These are phyloP conservation scores for Gossypium schwendimanii DNA, from an alignment of 441 rosid species.

Conservation along the genomic window DNA sequence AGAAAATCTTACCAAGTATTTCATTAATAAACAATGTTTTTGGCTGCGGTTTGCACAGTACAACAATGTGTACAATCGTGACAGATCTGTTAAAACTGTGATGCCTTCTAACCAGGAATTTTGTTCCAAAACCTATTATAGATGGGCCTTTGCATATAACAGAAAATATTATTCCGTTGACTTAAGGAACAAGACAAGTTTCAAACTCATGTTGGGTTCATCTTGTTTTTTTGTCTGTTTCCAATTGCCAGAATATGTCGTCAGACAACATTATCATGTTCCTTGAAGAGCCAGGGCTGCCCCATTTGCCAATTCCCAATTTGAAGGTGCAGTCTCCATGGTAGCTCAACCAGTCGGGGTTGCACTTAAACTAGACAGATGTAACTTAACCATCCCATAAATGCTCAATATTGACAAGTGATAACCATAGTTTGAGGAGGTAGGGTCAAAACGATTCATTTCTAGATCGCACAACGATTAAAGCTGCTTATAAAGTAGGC, in stretches of 20 bases:
- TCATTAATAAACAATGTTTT: background rate
- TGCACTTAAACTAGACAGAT: background rate
- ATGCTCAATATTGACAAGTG: background rate
- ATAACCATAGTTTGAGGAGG: background rate
- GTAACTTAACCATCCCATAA: background rate
- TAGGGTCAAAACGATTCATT: constrained; percentile 15
- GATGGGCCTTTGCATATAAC: background rate
- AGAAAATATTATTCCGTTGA: background rate
- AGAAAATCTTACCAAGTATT: background rate
- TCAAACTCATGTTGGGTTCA: background rate
- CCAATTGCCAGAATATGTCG: background rate
- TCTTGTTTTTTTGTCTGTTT: background rate
- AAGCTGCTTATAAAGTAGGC: constrained; percentile 2
- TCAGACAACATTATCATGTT: background rate
- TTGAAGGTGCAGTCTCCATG: background rate
- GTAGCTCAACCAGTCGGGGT: background rate
- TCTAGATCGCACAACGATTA: background rate
- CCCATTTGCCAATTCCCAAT: constrained; percentile 4
- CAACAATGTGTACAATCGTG: background rate
- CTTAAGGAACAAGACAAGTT: background rate
- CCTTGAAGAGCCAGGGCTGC: background rate
- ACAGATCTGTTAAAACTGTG: background rate
- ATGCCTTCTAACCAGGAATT: background rate
- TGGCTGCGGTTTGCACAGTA: background rate
- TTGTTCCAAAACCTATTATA: background rate